Evolutionary conservation across 192 early-diverging fungal species (phyloP).

Genomic region (Dimargaris xerosporica): DNA sequence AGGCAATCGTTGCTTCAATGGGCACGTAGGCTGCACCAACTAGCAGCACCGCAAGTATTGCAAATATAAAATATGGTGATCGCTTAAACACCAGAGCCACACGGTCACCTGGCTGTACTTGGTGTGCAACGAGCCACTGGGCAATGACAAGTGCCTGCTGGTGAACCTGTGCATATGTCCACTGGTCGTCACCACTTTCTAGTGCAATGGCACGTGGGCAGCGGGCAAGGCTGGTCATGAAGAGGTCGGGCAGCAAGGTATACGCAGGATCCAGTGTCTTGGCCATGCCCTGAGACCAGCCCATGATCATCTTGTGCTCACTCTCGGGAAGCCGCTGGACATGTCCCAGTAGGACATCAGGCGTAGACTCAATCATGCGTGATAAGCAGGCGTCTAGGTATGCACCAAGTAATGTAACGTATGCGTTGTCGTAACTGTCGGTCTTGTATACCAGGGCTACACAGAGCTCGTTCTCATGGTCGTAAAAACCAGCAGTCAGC

Average conservation of each 20-base stretch:
- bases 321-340: background rate
- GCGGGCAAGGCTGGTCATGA: too few relatives aligned
- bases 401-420: background rate
- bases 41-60: background rate
- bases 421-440: background rate
- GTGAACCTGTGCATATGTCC: background rate
- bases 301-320: too few relatives aligned
- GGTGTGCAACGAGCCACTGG: background rate
- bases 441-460: background rate
- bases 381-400: background rate
- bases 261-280: background rate
- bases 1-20: background rate
- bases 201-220: background rate
- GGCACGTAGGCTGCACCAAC: background rate
- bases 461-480: too few relatives aligned
- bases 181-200: background rate
- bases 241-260: background rate
- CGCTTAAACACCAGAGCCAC: background rate
- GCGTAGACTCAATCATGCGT: too few relatives aligned
- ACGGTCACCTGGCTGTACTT: too few relatives aligned
- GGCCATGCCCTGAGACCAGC: background rate
- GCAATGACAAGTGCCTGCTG: background rate
- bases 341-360: too few relatives aligned
- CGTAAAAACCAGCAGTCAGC: background rate
- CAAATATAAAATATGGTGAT: background rate